A percentile compares a stretch with the other conserved stretches of the same genome.
Evolutionary conservation across 2,329 filamentous ascomycete species (phyloP).

Genomic region (Clarireedia paspali): DNA sequence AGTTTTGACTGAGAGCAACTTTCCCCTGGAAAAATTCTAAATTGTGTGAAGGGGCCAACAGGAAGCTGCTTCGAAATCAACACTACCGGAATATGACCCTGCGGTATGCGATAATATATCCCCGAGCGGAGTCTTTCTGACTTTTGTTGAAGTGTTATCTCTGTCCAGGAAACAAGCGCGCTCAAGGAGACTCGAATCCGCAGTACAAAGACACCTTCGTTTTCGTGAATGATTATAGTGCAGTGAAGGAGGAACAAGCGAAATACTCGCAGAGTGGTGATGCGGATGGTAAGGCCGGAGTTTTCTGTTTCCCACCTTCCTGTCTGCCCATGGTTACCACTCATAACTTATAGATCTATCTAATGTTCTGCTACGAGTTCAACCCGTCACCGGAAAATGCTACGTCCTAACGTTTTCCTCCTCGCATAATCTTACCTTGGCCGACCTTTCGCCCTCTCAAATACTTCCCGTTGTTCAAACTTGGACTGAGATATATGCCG

Average conservation of each 20-base stretch:
- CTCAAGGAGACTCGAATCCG: conserved; percentile 80
- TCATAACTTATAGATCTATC: conserved; percentile 49
- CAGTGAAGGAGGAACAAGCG: conserved; percentile 87
- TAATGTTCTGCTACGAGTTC: conserved; percentile 69
- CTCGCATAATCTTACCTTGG: conserved; percentile 83
- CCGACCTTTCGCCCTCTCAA: conserved; percentile 70
- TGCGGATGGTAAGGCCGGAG: conserved; percentile 16
- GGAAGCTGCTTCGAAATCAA: conserved; percentile 60
- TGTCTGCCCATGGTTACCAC: conserved; percentile 2
- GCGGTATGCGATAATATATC: conserved; percentile 37
- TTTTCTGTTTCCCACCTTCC: neutral
- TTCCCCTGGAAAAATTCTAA: conserved; percentile 6
- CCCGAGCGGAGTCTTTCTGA: conserved; percentile 10
- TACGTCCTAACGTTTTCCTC: conserved; percentile 95
- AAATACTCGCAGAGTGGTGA: conserved; percentile 50
- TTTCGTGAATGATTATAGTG: conserved; percentile 96
- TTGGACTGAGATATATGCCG: conserved; percentile 85
- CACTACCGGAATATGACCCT: conserved; percentile 74
- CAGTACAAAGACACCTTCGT: conserved; percentile 81
- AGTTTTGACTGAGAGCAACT: conserved; percentile 31
- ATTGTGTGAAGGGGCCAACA: conserved; percentile 59
- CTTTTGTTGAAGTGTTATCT: conserved; percentile 68
- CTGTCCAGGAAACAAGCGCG: conserved; percentile 84
- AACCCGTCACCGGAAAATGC: conserved; percentile 88
- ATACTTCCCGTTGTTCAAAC: conserved; percentile 80